These are phyloP conservation scores for Lyophyllum decastes DNA, from an alignment of 768 basidiomycete species.

Conservation along the genomic window DNA sequence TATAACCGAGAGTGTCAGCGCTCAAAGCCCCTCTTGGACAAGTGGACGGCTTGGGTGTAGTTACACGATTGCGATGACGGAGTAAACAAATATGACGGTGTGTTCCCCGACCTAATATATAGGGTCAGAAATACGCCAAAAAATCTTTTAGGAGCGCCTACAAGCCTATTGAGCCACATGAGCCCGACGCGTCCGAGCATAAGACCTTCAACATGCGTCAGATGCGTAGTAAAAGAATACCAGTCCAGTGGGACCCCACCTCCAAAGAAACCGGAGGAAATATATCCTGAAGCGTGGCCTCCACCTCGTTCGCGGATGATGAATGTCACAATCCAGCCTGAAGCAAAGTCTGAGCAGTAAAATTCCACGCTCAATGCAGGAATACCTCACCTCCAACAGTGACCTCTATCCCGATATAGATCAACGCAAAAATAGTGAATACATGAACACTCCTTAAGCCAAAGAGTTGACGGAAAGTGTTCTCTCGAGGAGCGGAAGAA, in stretches of 20 bases:
- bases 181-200: conserved; percentile 54
- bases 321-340: conserved; percentile 60
- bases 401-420: conserved; percentile 56
- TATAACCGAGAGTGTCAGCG: conserved; percentile 7
- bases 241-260: conserved; percentile 1
- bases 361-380: not conserved
- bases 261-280: conserved; percentile 30
- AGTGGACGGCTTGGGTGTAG: too few relatives aligned
- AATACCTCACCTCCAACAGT: conserved; percentile 43
- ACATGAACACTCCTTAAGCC: conserved; percentile 41
- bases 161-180: conserved; percentile 49
- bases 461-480: conserved; percentile 48
- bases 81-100: conserved; percentile 32
- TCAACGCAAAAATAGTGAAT: conserved; percentile 43
- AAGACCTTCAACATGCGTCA: conserved; percentile 30
- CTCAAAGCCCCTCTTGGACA: not conserved
- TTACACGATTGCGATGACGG: not conserved
- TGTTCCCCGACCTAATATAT: conserved; percentile 33
- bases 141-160: conserved; percentile 14
- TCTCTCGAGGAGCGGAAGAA: conserved; percentile 17
- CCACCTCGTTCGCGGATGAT: conserved; percentile 45
- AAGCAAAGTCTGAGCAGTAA: not conserved
- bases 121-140: not conserved
- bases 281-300: conserved; percentile 48
- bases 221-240: not conserved